Percentiles rank a stretch among this genome's conserved stretches.
These are phyloP conservation scores for Verticillium isaacii DNA, from an alignment of 2,329 filamentous ascomycete species.

Conservation along the genomic window DNA sequence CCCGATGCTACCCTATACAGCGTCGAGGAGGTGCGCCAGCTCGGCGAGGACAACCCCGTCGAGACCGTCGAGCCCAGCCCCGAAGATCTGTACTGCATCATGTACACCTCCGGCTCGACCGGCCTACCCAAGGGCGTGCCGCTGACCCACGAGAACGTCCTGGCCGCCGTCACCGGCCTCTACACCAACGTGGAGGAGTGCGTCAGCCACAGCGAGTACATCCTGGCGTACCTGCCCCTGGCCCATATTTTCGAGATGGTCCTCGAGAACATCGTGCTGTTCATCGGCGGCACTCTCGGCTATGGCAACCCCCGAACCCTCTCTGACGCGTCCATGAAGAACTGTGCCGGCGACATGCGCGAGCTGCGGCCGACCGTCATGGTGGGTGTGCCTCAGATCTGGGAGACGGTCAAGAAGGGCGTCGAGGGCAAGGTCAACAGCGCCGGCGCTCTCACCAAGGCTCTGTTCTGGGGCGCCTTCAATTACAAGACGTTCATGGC, in stretches of 20 bases:
- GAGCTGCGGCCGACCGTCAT: conserved; percentile 87
- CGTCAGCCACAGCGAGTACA: conserved; percentile 70
- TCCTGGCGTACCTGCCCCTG: conserved; percentile 88
- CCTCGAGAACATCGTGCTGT: conserved; percentile 86
- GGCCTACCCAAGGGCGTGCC: conserved; percentile 86
- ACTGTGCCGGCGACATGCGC: conserved; percentile 90
- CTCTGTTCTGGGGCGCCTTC: conserved; percentile 70
- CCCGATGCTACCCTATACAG: conserved; percentile 48
- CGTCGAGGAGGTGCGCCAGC: conserved; percentile 48
- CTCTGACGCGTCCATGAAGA: conserved; percentile 77
- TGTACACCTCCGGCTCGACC: conserved; percentile 86
- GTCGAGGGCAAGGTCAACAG: conserved; percentile 74
- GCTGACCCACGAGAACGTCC: conserved; percentile 73
- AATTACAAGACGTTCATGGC: conserved; percentile 56
- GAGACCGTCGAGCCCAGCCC: conserved; percentile 68
- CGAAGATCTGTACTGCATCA: conserved; percentile 77
- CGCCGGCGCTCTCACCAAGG: conserved; percentile 63
- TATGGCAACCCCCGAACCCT: conserved; percentile 90
- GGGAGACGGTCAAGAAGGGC: conserved; percentile 97
- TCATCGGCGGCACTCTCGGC: conserved; percentile 86
- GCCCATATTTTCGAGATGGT: conserved; percentile 97
- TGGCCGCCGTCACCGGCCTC: conserved; percentile 81
- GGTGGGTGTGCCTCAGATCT: conserved; percentile 92
- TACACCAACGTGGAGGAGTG: conserved; percentile 72
- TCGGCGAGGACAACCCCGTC: conserved; percentile 63